Evolutionary conservation across 129 eudicot genomes (phyloP).

Genomic region (Rutidosis leptorrhynchoides): DNA sequence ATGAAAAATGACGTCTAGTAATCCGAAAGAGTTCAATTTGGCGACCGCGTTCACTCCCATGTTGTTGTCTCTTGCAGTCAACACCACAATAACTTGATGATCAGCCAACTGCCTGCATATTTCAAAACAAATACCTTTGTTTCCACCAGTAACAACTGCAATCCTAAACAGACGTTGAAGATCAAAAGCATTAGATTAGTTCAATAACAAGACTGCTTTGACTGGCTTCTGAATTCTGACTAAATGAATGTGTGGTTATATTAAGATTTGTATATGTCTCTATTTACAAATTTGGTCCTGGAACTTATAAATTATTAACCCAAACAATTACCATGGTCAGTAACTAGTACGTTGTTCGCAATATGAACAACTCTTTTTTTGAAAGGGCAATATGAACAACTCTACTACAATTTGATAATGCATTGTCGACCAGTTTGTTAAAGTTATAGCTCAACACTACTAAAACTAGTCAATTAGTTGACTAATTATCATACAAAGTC

Average conservation of each 20-base stretch:
- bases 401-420: not conserved
- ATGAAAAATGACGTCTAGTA: constrained; percentile 33
- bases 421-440: not conserved
- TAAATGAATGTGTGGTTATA: not conserved
- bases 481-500: not conserved
- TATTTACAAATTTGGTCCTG: not conserved
- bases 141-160: constrained; percentile 45
- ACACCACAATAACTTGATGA: constrained; percentile 26
- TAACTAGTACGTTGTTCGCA: not conserved
- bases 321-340: not conserved
- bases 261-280: not conserved
- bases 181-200: not conserved
- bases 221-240: not conserved
- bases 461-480: too few relatives aligned
- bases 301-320: not conserved
- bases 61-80: constrained; percentile 40
- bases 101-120: constrained; percentile 39
- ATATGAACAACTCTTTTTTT: too few relatives aligned
- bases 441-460: too few relatives aligned
- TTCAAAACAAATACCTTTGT: constrained; percentile 48
- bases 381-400: too few relatives aligned
- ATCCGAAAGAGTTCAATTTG: constrained; percentile 25
- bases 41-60: constrained; percentile 36
- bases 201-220: not conserved
- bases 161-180: constrained; percentile 24